A percentile compares a stretch with the other conserved stretches of the same genome.
These are phyloP conservation scores for Lentinula aciculospora DNA, from an alignment of 768 basidiomycete genomes.

Conservation along the genomic window DNA sequence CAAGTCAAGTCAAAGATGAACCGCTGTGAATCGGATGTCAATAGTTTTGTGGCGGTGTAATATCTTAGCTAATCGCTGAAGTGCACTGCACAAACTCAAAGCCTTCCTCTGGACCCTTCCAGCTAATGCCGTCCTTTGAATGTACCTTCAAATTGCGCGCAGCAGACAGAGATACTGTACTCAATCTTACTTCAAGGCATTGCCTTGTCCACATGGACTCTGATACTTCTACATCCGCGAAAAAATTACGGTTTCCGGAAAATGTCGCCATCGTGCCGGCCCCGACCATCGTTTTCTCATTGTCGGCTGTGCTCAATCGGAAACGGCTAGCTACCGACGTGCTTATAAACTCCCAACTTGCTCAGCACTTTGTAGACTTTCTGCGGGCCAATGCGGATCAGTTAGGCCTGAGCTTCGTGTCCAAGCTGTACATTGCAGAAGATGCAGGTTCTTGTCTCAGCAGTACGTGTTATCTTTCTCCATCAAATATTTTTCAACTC, in stretches of 20 bases:
- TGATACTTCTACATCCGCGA: constrained; percentile 25
- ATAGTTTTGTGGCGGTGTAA: constrained; percentile 2
- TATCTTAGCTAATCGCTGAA: neutral
- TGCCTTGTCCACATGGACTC: constrained; percentile 19
- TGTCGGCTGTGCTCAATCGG: constrained; percentile 51
- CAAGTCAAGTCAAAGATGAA: constrained; percentile 7
- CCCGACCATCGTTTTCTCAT: constrained; percentile 43
- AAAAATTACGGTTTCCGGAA: constrained; percentile 30
- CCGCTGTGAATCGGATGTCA: constrained; percentile 8
- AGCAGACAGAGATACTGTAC: constrained; percentile 33
- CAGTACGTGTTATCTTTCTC: constrained; percentile 24
- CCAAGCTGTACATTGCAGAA: constrained; percentile 43
- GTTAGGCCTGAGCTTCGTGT: constrained; percentile 55
- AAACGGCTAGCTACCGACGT: constrained; percentile 28
- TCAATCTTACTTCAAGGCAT: constrained; percentile 44
- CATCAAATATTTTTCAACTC: constrained; percentile 1
- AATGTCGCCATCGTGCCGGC: constrained; percentile 44
- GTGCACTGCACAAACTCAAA: neutral
- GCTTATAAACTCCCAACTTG: constrained; percentile 45
- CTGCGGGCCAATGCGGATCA: constrained; percentile 51
- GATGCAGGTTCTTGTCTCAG: constrained; percentile 29
- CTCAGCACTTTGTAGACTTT: constrained; percentile 42
- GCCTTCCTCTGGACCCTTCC: neutral
- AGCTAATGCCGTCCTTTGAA: constrained; percentile 5
- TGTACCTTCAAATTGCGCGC: constrained; percentile 32